Conservation (phyloP, 345 rosid species). For the Geranium brycei region DNA sequence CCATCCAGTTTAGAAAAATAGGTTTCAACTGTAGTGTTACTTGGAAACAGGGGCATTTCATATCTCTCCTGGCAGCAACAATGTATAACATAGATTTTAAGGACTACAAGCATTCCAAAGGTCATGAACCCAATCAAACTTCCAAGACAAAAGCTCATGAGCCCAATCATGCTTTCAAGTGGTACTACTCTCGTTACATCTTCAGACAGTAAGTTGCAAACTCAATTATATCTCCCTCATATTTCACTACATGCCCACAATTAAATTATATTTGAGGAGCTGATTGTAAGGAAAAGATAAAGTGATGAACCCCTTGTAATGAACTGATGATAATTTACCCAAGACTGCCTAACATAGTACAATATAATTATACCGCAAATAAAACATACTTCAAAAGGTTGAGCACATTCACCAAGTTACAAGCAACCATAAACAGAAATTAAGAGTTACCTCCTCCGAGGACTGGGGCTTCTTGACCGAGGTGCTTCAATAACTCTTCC, state of each 20-base stretch:
- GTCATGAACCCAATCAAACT: no score
- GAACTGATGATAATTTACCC: not conserved
- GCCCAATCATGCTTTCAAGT: not conserved
- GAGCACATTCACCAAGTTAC: not conserved
- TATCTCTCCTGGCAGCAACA: no score
- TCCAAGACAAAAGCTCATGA: not conserved
- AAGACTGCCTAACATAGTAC: not conserved
- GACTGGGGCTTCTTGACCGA: constrained; percentile 34
- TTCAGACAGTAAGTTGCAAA: not conserved
- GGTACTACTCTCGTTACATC: not conserved
- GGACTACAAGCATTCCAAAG: no score
- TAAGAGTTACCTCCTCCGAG: constrained; percentile 22
- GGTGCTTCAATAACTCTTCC: constrained; percentile 27
- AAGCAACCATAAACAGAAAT: not conserved
- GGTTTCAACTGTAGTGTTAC: not conserved
- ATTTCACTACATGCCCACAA: no score
- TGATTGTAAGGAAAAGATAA: no score
- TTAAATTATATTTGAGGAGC: no score
- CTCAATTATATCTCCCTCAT: no score
- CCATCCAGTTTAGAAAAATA: not conserved
- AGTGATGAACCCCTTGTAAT: no score
- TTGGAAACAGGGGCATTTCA: no score
- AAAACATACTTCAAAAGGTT: not conserved
- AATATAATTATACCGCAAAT: not conserved
- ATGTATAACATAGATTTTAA: no score